A percentile compares a stretch with the other conserved stretches of the same genome.
phyloP scores from a whole-genome alignment of 2,329 filamentous ascomycete genomes.

The Alternaria consortialis region DNA sequence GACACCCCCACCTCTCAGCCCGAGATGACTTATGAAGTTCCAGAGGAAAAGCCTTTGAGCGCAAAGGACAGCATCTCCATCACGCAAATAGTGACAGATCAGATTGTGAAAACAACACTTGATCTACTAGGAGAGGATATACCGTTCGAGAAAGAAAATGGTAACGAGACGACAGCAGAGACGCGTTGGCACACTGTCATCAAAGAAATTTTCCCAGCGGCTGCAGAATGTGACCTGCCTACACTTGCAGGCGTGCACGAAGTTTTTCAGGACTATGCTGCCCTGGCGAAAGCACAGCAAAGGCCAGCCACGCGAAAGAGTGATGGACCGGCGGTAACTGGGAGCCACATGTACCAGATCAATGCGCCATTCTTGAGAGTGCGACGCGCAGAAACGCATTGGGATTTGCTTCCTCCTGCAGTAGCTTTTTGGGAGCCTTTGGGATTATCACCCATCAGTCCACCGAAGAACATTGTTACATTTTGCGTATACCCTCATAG shows the following conservation, averaged over 20 bases:
- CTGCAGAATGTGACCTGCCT: slow-evolving; percentile 43
- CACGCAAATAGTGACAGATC: slow-evolving; percentile 76
- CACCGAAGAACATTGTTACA: slow-evolving; percentile 74
- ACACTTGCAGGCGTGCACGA: slow-evolving; percentile 54
- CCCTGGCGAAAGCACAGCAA: slow-evolving; percentile 48
- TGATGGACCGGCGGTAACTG: slow-evolving; percentile 38
- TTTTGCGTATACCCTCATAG: slow-evolving; percentile 76
- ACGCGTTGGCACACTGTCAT: slow-evolving; percentile 35
- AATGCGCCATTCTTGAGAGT: slow-evolving; percentile 76
- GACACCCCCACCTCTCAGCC: slow-evolving; percentile 47
- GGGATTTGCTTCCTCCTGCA: slow-evolving; percentile 78
- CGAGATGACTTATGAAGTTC: slow-evolving; percentile 33
- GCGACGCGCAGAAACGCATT: slow-evolving; percentile 71
- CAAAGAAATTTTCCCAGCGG: slow-evolving; percentile 42
- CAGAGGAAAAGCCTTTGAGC: slow-evolving; percentile 42
- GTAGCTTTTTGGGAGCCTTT: slow-evolving; percentile 84
- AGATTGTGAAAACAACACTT: slow-evolving; percentile 65
- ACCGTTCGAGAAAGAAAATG: neutral
- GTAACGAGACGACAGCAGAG: slow-evolving; percentile 28
- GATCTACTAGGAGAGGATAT: slow-evolving; percentile 42
- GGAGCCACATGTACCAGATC: slow-evolving; percentile 56
- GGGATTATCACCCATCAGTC: slow-evolving; percentile 75
- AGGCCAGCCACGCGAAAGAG: slow-evolving; percentile 44
- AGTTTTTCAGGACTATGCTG: slow-evolving; percentile 53
- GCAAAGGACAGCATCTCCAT: slow-evolving; percentile 72